Percentiles rank a stretch among this genome's conserved stretches.
Conservation (phyloP, 179 eudicot species). For the Camellia oleifera region DNA sequence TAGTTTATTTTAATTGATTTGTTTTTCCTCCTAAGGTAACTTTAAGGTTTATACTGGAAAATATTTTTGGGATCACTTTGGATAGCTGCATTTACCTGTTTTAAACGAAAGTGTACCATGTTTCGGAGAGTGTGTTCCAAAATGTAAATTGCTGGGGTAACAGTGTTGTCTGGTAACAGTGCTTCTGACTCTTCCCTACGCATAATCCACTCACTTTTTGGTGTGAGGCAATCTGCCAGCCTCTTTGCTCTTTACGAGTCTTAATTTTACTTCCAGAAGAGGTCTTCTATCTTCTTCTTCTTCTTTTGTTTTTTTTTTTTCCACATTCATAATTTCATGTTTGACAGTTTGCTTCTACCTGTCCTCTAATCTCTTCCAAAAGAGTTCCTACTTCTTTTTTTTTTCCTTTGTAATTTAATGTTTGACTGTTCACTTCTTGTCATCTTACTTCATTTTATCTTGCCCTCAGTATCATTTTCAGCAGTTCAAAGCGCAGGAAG, state of each 20-base stretch:
- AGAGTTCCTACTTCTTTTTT: background rate
- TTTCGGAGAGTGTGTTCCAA: too few relatives aligned
- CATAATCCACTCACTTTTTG: background rate
- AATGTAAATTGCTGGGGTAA: too few relatives aligned
- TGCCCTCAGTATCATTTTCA: background rate
- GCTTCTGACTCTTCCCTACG: background rate
- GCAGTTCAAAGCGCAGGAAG: slow-evolving; percentile 41
- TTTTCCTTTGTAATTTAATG: background rate
- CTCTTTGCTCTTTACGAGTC: slow-evolving; percentile 3
- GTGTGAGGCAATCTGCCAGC: background rate
- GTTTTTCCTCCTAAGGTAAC: too few relatives aligned
- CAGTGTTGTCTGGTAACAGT: too few relatives aligned
- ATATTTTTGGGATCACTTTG: too few relatives aligned
- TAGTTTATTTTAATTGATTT: too few relatives aligned
- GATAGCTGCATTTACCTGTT: too few relatives aligned
- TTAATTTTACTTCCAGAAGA: background rate
- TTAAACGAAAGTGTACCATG: too few relatives aligned
- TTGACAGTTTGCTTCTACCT: slow-evolving; percentile 1
- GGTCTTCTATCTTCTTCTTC: background rate
- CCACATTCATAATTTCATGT: background rate
- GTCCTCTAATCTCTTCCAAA: background rate
- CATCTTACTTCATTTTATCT: background rate
- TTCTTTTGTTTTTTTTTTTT: background rate
- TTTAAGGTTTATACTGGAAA: too few relatives aligned
- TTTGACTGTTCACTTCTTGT: slow-evolving; percentile 5